Base-by-base conservation (phyloP, 1,139 yeast genomes). In the Scheffersomyces illinoinensis region DNA sequence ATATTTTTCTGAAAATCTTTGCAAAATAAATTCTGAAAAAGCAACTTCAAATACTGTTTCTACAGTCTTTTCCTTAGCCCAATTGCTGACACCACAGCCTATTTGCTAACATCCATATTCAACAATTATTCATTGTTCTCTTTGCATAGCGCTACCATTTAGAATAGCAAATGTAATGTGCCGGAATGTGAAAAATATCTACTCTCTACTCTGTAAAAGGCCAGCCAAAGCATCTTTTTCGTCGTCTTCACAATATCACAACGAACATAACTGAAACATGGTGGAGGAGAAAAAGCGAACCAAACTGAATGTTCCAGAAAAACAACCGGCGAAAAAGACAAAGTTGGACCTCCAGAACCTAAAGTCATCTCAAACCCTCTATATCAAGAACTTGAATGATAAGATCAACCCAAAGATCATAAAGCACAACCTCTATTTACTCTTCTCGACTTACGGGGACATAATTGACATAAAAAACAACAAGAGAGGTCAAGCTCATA, bases 401-500 rank as follows among this genome's bases (percentile, higher is more conserved):
- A 81, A 89, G 67, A 72, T 90, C 57, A 77, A 83, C 50, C 73
- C 78, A 60, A 17, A 75, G 4, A 50, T 81, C 50, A 70, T 90
- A 60, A 83, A 82, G 62, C 83, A 83, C 59, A 82, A 82, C 59
- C 74, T 91, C 43, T 90, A 87, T 70, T 69, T 89, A 57, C 71
- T 89, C 7, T 89, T 89, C 67, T 79, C 90, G 19, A 79, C 89
- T 0, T 89, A 82, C 68, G 96, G 96, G 1, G 91, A 87, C 63
- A 81, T 91, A 2, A 69, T 90, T 4, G 85, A 85, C 48, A 79
- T 91, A 24, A 64, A 66, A 50, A 68, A 66, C 58, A 78, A 78
- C 64, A 79, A 86, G 77, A 78, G 93, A 51, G 97, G 97, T 0
- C 96, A 90, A 71, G 97, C 96, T 0, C 92, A 90, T 76, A 72